These are phyloP conservation scores for Neonectria punicea DNA, from an alignment of 2,329 filamentous ascomycete species.

Conservation along the genomic window DNA sequence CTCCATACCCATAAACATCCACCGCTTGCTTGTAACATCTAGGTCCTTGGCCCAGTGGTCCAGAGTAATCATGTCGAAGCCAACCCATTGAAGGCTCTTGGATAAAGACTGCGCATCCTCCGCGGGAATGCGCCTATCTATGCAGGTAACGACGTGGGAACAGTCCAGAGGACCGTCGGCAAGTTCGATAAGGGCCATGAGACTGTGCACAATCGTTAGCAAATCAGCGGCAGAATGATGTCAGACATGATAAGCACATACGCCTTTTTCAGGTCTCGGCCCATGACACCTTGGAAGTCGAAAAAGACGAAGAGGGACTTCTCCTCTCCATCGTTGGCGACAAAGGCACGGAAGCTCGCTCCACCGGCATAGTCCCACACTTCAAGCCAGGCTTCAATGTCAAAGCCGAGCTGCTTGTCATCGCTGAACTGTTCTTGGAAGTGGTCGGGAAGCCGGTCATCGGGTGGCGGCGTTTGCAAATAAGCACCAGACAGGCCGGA, in stretches of 20 bases:
- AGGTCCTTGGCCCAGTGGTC: slow-evolving; percentile 75
- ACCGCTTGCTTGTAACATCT: slow-evolving; percentile 77
- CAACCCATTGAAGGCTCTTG: slow-evolving; percentile 92
- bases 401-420: slow-evolving; percentile 44
- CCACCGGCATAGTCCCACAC: slow-evolving; percentile 89
- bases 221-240: background rate
- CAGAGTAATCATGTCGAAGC: slow-evolving; percentile 84
- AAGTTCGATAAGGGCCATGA: slow-evolving; percentile 91
- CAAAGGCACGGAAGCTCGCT: slow-evolving; percentile 86
- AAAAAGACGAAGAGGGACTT: slow-evolving; percentile 91
- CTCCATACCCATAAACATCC: slow-evolving; percentile 92
- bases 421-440: slow-evolving; percentile 46
- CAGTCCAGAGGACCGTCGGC: slow-evolving; percentile 81
- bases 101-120: slow-evolving; percentile 74
- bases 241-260: slow-evolving; percentile 57
- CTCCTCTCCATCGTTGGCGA: slow-evolving; percentile 75
- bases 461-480: slow-evolving; percentile 65
- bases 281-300: slow-evolving; percentile 73
- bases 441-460: slow-evolving; percentile 54
- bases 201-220: slow-evolving; percentile 57
- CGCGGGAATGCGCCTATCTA: slow-evolving; percentile 75
- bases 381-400: slow-evolving; percentile 75
- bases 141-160: slow-evolving; percentile 80
- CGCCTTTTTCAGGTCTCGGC: slow-evolving; percentile 87
- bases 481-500: slow-evolving; percentile 86